Base-by-base conservation (phyloP, 2,329 filamentous ascomycete genomes). In the Volutella citrinella region DNA sequence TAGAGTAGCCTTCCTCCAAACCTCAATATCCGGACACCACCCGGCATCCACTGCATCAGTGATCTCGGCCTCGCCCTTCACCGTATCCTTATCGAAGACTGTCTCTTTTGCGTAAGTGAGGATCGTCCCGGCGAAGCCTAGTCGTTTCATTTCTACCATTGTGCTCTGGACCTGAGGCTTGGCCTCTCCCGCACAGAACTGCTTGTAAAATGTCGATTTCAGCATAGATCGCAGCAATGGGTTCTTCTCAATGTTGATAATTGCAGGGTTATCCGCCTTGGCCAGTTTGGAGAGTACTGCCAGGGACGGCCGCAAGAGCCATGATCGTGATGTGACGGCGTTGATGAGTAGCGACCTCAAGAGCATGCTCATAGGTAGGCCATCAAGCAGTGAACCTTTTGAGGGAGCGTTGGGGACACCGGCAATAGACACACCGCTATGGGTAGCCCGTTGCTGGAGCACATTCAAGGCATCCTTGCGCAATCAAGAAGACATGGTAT, bases 121-220 rank as follows among this genome's bases (percentile, higher is more conserved):
- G 9, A 78, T 74, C n/a, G 76, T 68, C 5, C 74, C 74, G 11
- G 64, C 59, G 48, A 76, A 78, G 0, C 74, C 74, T 30, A 76
- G 60, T 7, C 61, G 51, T 29, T 69, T 63, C 17, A 75, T 46
- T n/a, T 64, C 55, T 9, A 57, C 56, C 34, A 66, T 64, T 1
- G 62, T 68, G 13, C 51, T 51, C n/a, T 58, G 57, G 1, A 75
- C 68, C 54, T 77, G 68, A 0, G 56, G 50, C 10, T 58, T 56
- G 17, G 64, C 70, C 48, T 71, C 69, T 2, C 75, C 75, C 0
- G 70, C 69, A 43, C 75, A 79, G 55, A 78, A 79, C 34, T 79
- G 75, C 22, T 73, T 71, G 48, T 59, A 69, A 5, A 71, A 74
- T 0, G 72, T 76, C 38, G 66, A 61, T 48, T 70, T 70, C 7